Evolutionary conservation across 2,329 filamentous ascomycete genomes (phyloP).

Genomic region (Penicillium paneum): DNA sequence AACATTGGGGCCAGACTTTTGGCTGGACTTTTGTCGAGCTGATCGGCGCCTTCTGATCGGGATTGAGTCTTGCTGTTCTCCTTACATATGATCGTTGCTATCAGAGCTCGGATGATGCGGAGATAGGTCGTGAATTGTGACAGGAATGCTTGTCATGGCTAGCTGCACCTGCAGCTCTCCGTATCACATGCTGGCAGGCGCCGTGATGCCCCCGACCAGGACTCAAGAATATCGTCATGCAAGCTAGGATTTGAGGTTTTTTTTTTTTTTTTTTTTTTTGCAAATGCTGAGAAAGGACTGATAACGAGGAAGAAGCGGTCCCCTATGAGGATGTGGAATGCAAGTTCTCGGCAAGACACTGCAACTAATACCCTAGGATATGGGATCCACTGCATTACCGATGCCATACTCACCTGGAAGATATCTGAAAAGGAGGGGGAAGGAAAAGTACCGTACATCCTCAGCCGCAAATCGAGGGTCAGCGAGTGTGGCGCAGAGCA

Average conservation of each 20-base stretch:
- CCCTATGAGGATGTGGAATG: neutral
- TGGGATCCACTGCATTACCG: neutral
- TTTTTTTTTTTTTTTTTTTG: neutral
- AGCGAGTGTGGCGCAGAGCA: conserved; percentile 15
- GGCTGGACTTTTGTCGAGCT: neutral
- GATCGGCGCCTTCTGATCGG: neutral
- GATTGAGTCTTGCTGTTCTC: neutral
- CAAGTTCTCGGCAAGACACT: neutral
- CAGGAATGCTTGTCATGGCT: conserved; percentile 18
- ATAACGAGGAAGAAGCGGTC: neutral
- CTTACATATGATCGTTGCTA: conserved; percentile 21
- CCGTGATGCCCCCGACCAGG: neutral
- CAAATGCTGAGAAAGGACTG: neutral
- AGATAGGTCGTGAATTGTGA: conserved; percentile 1
- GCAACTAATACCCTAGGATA: neutral
- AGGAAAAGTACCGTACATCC: conserved; percentile 9
- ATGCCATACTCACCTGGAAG: neutral
- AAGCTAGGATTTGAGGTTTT: neutral
- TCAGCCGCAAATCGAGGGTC: conserved; percentile 13
- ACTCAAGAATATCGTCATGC: neutral
- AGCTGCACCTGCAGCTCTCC: conserved; percentile 13
- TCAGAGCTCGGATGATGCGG: conserved; percentile 8
- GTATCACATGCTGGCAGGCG: conserved; percentile 1
- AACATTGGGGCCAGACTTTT: neutral
- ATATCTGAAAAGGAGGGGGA: neutral